Conservation (phyloP, 371 early-diverging fungal species). For the Enterocytospora artemiae region DNA sequence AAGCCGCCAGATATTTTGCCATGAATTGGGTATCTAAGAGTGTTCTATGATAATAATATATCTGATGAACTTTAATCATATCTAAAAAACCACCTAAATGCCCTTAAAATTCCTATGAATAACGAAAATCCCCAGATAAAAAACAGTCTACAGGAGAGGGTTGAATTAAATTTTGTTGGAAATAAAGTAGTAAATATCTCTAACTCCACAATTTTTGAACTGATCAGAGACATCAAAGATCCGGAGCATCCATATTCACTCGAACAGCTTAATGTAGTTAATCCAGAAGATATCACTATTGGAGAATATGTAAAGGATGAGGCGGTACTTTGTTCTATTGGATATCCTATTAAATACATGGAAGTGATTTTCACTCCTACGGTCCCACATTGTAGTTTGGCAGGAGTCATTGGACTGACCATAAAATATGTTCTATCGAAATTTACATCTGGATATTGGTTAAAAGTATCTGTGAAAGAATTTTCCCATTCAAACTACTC, state of each 20-base stretch:
- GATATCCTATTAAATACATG: slow-evolving; percentile 30
- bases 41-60: no score
- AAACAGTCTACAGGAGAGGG: slow-evolving; percentile 5
- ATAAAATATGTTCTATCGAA: slow-evolving; percentile 78
- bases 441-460: slow-evolving; percentile 75
- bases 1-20: no score
- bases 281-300: slow-evolving; percentile 34
- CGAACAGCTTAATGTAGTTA: slow-evolving; percentile 60
- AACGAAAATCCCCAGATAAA: slow-evolving; percentile 5
- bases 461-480: slow-evolving; percentile 63
- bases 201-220: slow-evolving; percentile 60
- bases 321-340: slow-evolving; percentile 58
- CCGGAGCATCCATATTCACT: slow-evolving; percentile 72
- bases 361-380: slow-evolving; percentile 70
- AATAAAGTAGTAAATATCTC: slow-evolving; percentile 9
- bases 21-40: no score
- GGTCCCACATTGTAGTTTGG: slow-evolving; percentile 99
- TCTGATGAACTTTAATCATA: no score
- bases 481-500: slow-evolving; percentile 86
- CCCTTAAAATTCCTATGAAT: no score
- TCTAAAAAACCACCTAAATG: no score
- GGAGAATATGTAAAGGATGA: slow-evolving; percentile 4
- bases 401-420: slow-evolving; percentile 89
- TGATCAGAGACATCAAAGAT: slow-evolving; percentile 87
- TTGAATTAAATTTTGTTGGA: slow-evolving; percentile 10